phyloP scores from a whole-genome alignment of 768 basidiomycete species.

The Sporobolomyces roseus region DNA sequence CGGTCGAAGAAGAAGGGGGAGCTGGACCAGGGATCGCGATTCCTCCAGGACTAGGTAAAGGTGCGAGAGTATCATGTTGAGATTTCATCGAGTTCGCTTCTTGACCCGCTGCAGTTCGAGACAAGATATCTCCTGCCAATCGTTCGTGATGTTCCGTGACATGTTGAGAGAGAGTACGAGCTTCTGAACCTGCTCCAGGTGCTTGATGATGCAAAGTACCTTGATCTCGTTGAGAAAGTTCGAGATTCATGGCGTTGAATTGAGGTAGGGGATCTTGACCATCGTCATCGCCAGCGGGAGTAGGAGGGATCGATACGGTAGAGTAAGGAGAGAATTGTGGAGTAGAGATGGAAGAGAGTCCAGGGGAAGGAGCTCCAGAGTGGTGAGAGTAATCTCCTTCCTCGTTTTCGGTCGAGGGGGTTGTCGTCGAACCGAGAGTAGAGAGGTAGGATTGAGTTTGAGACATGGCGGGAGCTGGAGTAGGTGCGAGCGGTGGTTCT shows the following conservation, averaged over 20 bases:
- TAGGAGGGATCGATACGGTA: slow-evolving; percentile 11
- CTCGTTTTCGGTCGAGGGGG: neutral
- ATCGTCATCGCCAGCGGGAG: neutral
- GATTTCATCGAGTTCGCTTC: too few species aligned
- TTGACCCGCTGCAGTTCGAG: slow-evolving; percentile 20
- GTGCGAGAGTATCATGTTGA: too few species aligned
- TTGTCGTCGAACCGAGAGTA: neutral
- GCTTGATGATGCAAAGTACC: slow-evolving; percentile 6
- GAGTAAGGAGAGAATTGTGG: slow-evolving; percentile 14
- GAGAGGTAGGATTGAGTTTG: slow-evolving; percentile 5
- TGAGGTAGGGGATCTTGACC: slow-evolving; percentile 7
- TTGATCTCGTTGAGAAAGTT: slow-evolving; percentile 2
- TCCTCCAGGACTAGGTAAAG: too few species aligned
- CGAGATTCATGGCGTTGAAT: slow-evolving; percentile 5
- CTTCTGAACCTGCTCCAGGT: slow-evolving; percentile 1
- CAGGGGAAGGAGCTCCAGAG: slow-evolving; percentile 7
- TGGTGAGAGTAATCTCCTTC: neutral
- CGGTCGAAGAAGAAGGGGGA: neutral
- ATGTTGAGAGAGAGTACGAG: neutral
- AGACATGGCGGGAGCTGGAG: neutral
- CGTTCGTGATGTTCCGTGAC: neutral
- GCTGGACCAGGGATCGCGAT: neutral
- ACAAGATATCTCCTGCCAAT: slow-evolving; percentile 10
- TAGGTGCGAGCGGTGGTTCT: slow-evolving; percentile 5
- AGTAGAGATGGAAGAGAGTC: neutral